These are phyloP conservation scores for Erythrobasidium hasegawianum DNA, from an alignment of 1,284 basidiomycete species.

Conservation along the genomic window DNA sequence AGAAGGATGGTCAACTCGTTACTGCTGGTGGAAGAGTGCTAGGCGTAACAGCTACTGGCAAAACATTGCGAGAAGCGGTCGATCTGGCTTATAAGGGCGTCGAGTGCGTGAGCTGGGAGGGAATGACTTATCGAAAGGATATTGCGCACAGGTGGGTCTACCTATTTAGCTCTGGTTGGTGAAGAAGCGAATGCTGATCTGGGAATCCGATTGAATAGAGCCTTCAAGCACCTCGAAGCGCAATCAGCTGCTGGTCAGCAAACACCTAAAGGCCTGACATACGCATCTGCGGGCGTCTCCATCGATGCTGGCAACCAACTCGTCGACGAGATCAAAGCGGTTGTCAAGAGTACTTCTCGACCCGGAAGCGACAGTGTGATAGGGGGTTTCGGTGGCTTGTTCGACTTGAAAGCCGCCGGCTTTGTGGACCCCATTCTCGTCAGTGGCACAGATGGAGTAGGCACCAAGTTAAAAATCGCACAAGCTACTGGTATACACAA, in stretches of 20 bases:
- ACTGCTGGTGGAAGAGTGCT: constrained; percentile 92
- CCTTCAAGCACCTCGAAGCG: constrained; percentile 44
- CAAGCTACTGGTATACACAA: constrained; percentile 82
- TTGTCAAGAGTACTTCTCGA: constrained; percentile 82
- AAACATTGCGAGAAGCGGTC: constrained; percentile 74
- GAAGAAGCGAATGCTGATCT: too few relatives aligned
- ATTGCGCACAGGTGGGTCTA: constrained; percentile 75
- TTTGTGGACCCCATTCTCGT: constrained; percentile 89
- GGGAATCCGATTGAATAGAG: too few relatives aligned
- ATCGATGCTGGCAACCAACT: constrained; percentile 92
- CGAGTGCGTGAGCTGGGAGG: constrained; percentile 76
- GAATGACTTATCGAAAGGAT: constrained; percentile 83
- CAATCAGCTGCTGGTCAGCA: too few relatives aligned
- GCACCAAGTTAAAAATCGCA: constrained; percentile 90
- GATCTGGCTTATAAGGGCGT: constrained; percentile 79
- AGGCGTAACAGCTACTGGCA: constrained; percentile 77
- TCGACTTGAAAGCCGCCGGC: constrained; percentile 84
- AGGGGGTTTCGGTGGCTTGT: constrained; percentile 97
- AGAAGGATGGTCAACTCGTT: constrained; percentile 60
- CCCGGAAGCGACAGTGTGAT: constrained; percentile 86
- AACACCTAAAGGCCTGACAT: constrained; percentile 63
- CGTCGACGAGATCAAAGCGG: constrained; percentile 90
- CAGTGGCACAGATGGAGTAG: constrained; percentile 94
- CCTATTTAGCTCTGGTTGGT: not conserved
- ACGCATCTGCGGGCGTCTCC: constrained; percentile 90